phyloP scores from a whole-genome alignment of 805 yeast genomes.

The Nakazawaea peltata region DNA sequence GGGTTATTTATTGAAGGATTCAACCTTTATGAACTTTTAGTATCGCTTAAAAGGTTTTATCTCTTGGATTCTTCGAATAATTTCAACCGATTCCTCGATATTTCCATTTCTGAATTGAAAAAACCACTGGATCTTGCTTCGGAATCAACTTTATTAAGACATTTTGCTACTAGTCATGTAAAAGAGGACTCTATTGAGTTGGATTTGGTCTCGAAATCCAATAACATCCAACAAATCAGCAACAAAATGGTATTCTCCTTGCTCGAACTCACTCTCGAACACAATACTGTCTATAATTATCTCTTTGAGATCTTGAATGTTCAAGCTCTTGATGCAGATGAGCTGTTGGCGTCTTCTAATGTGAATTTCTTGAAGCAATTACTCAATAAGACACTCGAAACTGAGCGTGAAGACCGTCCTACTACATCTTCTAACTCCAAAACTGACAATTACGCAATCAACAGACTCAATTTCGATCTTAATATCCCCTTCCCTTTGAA shows the following conservation, averaged over 20 bases:
- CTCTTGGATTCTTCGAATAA: slow-evolving; percentile 44
- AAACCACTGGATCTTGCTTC: slow-evolving; percentile 22
- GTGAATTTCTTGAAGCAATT: slow-evolving; percentile 34
- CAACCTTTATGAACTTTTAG: slow-evolving; percentile 38
- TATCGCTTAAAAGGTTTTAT: slow-evolving; percentile 47
- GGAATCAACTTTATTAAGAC: slow-evolving; percentile 23
- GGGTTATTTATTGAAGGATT: slow-evolving; percentile 55
- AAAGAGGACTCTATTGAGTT: slow-evolving; percentile 10
- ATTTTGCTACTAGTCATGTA: slow-evolving; percentile 15
- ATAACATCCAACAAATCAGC: slow-evolving; percentile 14
- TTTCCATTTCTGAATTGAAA: slow-evolving; percentile 43
- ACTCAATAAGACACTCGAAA: slow-evolving; percentile 32
- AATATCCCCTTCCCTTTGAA: slow-evolving; percentile 85
- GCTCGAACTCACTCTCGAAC: slow-evolving; percentile 31
- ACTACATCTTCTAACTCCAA: slow-evolving; percentile 20
- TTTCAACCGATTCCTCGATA: slow-evolving; percentile 44
- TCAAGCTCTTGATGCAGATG: slow-evolving; percentile 46
- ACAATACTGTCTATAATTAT: slow-evolving; percentile 28
- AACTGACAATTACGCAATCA: slow-evolving; percentile 34
- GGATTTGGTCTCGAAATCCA: neutral
- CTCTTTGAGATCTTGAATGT: slow-evolving; percentile 44
- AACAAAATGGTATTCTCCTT: slow-evolving; percentile 15
- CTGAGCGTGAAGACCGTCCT: slow-evolving; percentile 13
- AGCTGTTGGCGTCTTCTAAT: slow-evolving; percentile 36
- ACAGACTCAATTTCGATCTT: slow-evolving; percentile 47